A percentile compares a stretch with the other conserved stretches of the same genome.
Conservation (phyloP, 1,284 basidiomycete genomes). For the Irpex lacteus region DNA sequence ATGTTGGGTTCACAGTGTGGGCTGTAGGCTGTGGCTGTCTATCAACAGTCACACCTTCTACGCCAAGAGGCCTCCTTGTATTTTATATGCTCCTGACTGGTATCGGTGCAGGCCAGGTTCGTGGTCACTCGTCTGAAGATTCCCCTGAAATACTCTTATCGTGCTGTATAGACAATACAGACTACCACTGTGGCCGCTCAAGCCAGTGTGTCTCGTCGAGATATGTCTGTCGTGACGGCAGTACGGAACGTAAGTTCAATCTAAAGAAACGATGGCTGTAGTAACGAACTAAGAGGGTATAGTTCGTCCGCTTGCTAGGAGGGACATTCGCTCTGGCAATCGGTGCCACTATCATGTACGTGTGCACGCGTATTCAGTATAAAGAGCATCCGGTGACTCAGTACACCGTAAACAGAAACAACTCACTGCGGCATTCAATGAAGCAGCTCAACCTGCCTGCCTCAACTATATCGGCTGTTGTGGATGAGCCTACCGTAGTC, state of each 20-base stretch:
- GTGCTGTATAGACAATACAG: slow-evolving; percentile 46
- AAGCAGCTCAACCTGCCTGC: slow-evolving; percentile 33
- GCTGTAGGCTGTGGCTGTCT: slow-evolving; percentile 67
- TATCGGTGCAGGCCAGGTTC: slow-evolving; percentile 62
- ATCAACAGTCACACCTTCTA: slow-evolving; percentile 52
- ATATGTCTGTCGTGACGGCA: slow-evolving; percentile 72
- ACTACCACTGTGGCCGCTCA: slow-evolving; percentile 69
- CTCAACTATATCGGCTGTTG: slow-evolving; percentile 36
- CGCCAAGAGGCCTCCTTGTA: slow-evolving; percentile 52
- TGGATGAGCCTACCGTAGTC: slow-evolving; percentile 50
- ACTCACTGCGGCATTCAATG: slow-evolving; percentile 46
- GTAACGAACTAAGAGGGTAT: background rate
- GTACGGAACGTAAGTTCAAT: slow-evolving; percentile 52
- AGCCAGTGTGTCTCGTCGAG: slow-evolving; percentile 60
- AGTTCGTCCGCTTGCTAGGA: slow-evolving; percentile 66
- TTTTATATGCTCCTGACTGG: slow-evolving; percentile 70
- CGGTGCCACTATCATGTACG: slow-evolving; percentile 54
- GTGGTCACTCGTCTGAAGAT: background rate
- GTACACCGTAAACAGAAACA: slow-evolving; percentile 41
- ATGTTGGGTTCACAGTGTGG: slow-evolving; percentile 69
- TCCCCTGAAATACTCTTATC: background rate
- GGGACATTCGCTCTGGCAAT: slow-evolving; percentile 63
- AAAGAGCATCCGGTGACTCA: background rate
- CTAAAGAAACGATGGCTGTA: background rate
- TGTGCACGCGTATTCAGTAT: slow-evolving; percentile 16